Base-by-base conservation (phyloP, 441 rosid species). In the Pelargonium cotyledonis region DNA sequence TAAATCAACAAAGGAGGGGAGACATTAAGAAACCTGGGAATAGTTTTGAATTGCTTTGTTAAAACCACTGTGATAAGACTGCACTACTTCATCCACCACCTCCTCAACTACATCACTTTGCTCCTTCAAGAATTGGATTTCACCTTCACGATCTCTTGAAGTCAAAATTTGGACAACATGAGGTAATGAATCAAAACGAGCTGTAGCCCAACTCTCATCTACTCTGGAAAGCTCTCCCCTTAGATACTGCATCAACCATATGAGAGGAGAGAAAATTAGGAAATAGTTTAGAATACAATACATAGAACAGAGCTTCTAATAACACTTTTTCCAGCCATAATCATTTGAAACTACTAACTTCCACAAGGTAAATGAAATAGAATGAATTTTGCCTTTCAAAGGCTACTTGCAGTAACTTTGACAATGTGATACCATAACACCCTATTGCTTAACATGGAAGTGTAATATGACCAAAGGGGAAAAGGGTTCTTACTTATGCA, bases 1-100 rank as follows among this genome's bases (percentile, higher is more conserved):
- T 19, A 9, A 4, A 60, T 19, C 26, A 10, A 19, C 23, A n/a
- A 10, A 3, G 63, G 35, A 21, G 11, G 35, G 15, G 10, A 60
- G 5, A 63, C 19, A n/a, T 11, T 14, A 67, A 68, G 72, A 49
- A 70, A 95, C 99, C 98, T 92, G 99, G 15, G 99, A 95, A 82
- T 95, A 95, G 78, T 95, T 95, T 81, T 95, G 99, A 80, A 95
- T 92, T 71, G 99, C 99, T 81, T 83, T 95, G 81, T 95, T 92
- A 83, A 95, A 95, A 73, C 99, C 99, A 81, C 84, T 72, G 63
- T 95, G 99, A 79, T 95, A 92, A 75, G 95, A 82, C 46, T 95
- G 99, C 62, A 95, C 99, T 60, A 95, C 92, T 88, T 92, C 99
- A 81, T 95, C 98, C 8, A 95, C 99, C 63, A 90, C 93, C 74